Evolutionary conservation across 306 rosid species (phyloP).

Genomic region (Vachellia collinsii): DNA sequence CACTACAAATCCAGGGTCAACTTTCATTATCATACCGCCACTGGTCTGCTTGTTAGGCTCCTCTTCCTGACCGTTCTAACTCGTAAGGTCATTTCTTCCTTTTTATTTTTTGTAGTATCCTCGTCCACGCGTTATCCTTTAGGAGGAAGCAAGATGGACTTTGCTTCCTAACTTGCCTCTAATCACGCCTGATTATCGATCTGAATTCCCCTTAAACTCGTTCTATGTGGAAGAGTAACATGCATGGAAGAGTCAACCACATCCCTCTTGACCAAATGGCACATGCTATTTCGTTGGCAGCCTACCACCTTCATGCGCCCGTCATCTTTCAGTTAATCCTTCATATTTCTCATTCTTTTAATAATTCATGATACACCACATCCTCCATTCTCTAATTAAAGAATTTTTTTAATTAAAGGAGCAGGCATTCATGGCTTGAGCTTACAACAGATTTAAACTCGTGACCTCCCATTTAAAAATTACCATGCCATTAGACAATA

Average conservation of each 20-base stretch:
- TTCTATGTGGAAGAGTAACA: not conserved
- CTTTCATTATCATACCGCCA: not conserved
- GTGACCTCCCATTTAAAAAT: no score
- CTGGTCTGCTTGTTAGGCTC: not conserved
- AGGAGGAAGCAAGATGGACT: not conserved
- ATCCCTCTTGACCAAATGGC: not conserved
- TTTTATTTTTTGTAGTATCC: not conserved
- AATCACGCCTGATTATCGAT: not conserved
- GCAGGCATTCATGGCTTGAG: no score
- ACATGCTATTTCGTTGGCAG: not conserved
- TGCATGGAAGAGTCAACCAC: not conserved
- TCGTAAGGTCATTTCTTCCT: not conserved
- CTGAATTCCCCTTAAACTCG: not conserved
- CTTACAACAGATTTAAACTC: no score
- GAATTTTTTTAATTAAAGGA: no score
- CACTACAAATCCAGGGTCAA: not conserved
- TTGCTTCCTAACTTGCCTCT: not conserved
- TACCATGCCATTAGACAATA: no score
- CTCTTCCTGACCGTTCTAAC: not conserved
- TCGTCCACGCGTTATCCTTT: not conserved
- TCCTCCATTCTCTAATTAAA: no score
- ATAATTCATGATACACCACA: not conserved
- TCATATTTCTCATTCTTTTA: not conserved
- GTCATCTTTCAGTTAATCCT: not conserved
- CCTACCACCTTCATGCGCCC: not conserved